These are phyloP conservation scores for Cladosporium sp. DNA, from an alignment of 2,329 filamentous ascomycete genomes.

Conservation along the genomic window DNA sequence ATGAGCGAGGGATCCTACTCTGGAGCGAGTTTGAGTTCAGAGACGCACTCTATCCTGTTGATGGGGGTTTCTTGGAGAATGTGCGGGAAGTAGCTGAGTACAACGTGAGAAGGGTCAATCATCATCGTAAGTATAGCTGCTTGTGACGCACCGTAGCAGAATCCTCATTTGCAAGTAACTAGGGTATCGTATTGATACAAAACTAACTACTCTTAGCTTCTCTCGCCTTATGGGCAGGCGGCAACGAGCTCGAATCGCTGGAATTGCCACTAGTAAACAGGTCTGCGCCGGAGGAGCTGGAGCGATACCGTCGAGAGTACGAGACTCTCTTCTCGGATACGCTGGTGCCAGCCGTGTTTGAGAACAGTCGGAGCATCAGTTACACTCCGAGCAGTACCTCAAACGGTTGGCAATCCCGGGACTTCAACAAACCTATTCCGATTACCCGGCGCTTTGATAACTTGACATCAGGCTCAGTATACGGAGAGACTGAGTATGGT, in stretches of 20 bases:
- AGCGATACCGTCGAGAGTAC: conserved; percentile 53
- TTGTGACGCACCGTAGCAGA: neutral
- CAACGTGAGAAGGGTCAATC: conserved; percentile 61
- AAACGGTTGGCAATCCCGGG: conserved; percentile 58
- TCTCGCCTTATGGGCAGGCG: conserved; percentile 43
- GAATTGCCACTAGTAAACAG: conserved; percentile 47
- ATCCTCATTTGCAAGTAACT: too few species aligned
- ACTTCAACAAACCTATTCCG: conserved; percentile 53
- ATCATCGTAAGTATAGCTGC: conserved; percentile 48
- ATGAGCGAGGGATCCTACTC: conserved; percentile 60
- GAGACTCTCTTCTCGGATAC: conserved; percentile 59
- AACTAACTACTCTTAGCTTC: conserved; percentile 28
- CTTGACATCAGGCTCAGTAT: conserved; percentile 52
- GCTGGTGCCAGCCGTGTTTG: conserved; percentile 58
- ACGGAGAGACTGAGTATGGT: conserved; percentile 55
- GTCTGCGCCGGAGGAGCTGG: conserved; percentile 45
- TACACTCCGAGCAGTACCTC: conserved; percentile 62
- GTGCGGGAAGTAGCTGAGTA: conserved; percentile 58
- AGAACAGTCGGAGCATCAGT: conserved; percentile 59
- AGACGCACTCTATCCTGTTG: conserved; percentile 60
- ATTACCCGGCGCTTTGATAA: conserved; percentile 61
- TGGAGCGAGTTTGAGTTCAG: conserved; percentile 67
- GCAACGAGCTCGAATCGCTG: conserved; percentile 61
- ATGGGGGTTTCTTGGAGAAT: conserved; percentile 57
- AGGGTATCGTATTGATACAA: neutral